These are phyloP conservation scores for Lepiota venenata DNA, from an alignment of 768 basidiomycete species.

Conservation along the genomic window DNA sequence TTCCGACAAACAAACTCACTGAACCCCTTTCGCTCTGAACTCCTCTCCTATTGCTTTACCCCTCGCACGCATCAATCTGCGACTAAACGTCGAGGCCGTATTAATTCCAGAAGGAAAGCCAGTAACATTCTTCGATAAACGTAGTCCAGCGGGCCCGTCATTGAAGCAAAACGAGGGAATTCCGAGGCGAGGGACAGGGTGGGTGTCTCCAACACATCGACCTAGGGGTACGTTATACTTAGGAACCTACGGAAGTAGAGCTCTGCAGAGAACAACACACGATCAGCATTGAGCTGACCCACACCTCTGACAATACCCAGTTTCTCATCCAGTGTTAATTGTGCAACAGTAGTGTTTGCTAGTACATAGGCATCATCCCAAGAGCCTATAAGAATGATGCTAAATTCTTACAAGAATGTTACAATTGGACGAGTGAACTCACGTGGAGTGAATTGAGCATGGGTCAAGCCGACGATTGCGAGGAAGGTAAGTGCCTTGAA, in stretches of 20 bases:
- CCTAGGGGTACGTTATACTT: slow-evolving; percentile 21
- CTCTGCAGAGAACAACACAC: slow-evolving; percentile 18
- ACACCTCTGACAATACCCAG: slow-evolving; percentile 43
- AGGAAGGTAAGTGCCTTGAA: neutral
- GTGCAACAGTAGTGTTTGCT: slow-evolving; percentile 30
- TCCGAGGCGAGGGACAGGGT: slow-evolving; percentile 34
- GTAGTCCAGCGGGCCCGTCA: slow-evolving; percentile 46
- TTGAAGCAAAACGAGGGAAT: slow-evolving; percentile 46
- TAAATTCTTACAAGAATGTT: neutral
- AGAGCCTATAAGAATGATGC: slow-evolving; percentile 31
- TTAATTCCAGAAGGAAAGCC: slow-evolving; percentile 61
- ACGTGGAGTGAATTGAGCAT: slow-evolving; percentile 6
- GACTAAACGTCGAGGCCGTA: slow-evolving; percentile 48
- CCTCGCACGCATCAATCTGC: slow-evolving; percentile 58
- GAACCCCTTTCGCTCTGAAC: slow-evolving; percentile 64
- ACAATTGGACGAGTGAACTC: neutral
- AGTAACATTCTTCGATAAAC: slow-evolving; percentile 40
- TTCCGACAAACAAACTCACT: slow-evolving; percentile 24
- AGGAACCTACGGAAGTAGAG: neutral
- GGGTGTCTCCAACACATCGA: slow-evolving; percentile 46
- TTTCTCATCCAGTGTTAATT: slow-evolving; percentile 45
- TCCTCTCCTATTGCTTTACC: slow-evolving; percentile 65
- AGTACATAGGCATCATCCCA: slow-evolving; percentile 42
- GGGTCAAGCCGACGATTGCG: neutral
- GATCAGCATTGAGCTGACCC: slow-evolving; percentile 37